Conservation (phyloP, 2,329 filamentous ascomycete species). For the Ramularia collo-cygni region DNA sequence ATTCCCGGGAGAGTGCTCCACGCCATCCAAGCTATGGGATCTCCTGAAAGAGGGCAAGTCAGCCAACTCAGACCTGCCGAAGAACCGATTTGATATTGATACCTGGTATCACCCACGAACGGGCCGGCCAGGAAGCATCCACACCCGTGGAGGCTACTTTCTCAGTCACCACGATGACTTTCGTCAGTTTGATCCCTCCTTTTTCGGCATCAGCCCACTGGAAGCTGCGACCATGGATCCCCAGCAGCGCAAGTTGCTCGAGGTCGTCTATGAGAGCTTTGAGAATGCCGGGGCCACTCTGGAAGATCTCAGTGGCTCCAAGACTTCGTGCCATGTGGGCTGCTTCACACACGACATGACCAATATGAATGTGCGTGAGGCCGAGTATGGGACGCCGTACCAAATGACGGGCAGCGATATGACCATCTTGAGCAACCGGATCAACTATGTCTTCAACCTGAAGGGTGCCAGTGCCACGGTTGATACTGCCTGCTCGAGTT, state of each 20-base stretch:
- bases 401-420: slow-evolving; percentile 7
- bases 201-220: slow-evolving; percentile 1
- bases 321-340: slow-evolving; percentile 6
- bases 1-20: too few relatives aligned
- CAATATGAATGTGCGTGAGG: slow-evolving; percentile 6
- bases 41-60: too few relatives aligned
- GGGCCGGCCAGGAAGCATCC: too few relatives aligned
- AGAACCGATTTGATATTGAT: too few relatives aligned
- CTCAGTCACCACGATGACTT: slow-evolving; percentile 7
- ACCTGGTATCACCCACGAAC: too few relatives aligned
- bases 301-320: neutral
- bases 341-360: slow-evolving; percentile 14
- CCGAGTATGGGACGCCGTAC: slow-evolving; percentile 10
- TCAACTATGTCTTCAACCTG: slow-evolving; percentile 15
- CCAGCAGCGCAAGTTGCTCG: slow-evolving; percentile 9
- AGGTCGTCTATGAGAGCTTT: slow-evolving; percentile 3
- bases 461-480: slow-evolving; percentile 13
- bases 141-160: too few relatives aligned
- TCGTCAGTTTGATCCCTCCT: neutral
- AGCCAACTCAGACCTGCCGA: too few relatives aligned
- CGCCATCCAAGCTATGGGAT: too few relatives aligned
- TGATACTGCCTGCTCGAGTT: slow-evolving; percentile 42
- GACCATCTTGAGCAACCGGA: slow-evolving; percentile 14
- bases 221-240: slow-evolving; percentile 8
- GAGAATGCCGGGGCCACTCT: slow-evolving; percentile 41